Evolutionary conservation across 2,329 filamentous ascomycete species (phyloP), one percentile per base, ranked within the genome.

Genomic region (Aspergillus novoparasiticus): DNA sequence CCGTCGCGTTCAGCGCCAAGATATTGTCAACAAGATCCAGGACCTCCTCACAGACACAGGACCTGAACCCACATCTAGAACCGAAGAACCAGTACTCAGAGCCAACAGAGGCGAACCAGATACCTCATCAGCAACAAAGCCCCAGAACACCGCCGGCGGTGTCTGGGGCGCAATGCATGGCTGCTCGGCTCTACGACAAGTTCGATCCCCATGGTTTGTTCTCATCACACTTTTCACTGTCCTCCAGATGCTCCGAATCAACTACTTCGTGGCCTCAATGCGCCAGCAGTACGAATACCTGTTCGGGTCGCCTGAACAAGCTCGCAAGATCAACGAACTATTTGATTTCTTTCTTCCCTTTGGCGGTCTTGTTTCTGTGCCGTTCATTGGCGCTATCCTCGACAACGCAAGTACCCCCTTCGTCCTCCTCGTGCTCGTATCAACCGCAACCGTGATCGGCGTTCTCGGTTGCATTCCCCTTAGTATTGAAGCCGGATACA

Each of bases 251-350:
- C 89, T 89, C 2, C 85, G 90, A 34, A 96, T 96, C 84, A 96
- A 96, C 80, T 96, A 93, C 81, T 96, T 96, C 75, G 92, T 97
- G 59, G 92, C 93, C 4, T 96, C 93, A 2, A 89, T 96, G 66
- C 86, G 91, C 2, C 84, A 89, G 1, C 93, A 97, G 76, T 96
- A 96, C 78, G 86, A 88, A 51, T 89, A 89, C 70, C 85, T 97
- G 10, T 86, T 97, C 19, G 82, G 83, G 53, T 87, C 87, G 12
- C 81, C 83, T 63, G 76, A 81, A 1, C 82, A 84, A 62, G 91
- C 93, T 0, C 83, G 88, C 10, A 80, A 85, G 61, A 84, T 97
- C 73, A 97, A 96, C 79, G 85, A 90, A 61, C 89, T 94, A 77
- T 97, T 97, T 79, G 93, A 97, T 72, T 79, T 92, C n/a, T 88